These are phyloP conservation scores for Pythium utonaiense DNA, from an alignment of 352 stramenopile species.

Conservation along the genomic window DNA sequence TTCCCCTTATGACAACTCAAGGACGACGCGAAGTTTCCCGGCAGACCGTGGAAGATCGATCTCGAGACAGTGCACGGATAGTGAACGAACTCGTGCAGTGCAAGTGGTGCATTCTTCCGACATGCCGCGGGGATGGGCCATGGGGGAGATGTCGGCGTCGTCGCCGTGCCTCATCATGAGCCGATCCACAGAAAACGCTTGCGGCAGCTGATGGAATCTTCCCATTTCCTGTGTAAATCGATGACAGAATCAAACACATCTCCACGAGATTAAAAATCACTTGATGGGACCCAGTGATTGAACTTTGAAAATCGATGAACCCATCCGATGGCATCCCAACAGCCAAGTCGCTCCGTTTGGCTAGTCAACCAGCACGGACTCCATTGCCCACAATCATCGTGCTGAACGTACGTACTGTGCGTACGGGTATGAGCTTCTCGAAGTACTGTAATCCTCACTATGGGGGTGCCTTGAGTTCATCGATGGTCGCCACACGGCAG, in stretches of 20 bases:
- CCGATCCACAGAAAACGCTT: background rate
- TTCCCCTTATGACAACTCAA: too few species aligned
- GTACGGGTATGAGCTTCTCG: too few species aligned
- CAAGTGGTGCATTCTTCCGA: background rate
- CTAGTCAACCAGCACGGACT: background rate
- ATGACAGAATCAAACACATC: background rate
- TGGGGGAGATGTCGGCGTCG: background rate
- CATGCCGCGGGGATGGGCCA: background rate
- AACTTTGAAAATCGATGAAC: conserved; percentile 4
- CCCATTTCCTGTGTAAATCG: background rate
- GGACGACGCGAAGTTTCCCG: too few species aligned
- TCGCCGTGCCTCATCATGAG: background rate
- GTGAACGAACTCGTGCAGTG: too few species aligned
- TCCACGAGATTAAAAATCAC: background rate
- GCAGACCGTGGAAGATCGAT: too few species aligned
- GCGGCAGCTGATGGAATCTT: background rate
- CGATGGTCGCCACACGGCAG: too few species aligned
- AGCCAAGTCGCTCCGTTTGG: background rate
- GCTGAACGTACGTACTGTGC: background rate
- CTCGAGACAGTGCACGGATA: too few species aligned
- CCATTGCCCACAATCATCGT: background rate
- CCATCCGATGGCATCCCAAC: background rate
- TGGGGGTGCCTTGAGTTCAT: too few species aligned
- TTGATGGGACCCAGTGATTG: background rate
- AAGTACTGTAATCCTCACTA: too few species aligned